Base-by-base conservation (phyloP, 768 basidiomycete species). In the Tulasnella sp. region DNA sequence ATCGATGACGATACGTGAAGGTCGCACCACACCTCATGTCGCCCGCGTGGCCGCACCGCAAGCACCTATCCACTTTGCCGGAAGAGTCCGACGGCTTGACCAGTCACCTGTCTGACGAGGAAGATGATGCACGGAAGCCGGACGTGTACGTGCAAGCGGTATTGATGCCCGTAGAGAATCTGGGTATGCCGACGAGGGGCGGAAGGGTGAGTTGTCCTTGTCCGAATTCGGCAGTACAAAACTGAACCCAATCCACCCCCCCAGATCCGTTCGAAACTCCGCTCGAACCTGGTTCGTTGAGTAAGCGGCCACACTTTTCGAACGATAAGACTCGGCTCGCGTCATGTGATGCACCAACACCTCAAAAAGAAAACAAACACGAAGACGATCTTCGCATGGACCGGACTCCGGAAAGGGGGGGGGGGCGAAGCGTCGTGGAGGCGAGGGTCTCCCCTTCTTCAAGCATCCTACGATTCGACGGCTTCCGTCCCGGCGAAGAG, bases 1-100 rank as follows among this genome's bases (percentile, higher is more conserved):
- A 42, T 75, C 74, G 74, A n/a, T 75, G 41, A 75, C 46, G 41
- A 31, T 75, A 28, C 40, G 74, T n/a, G 40, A 11, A 31, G 40
- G 74, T 9, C 54, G 54, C 54, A 54, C 7, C 24, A n/a, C n/a
- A 41, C 74, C 74, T 75, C 74, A 75, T 48, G 24, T 44, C 74
- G 1, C 41, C 74, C 40, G 46, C 46, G 28, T 42, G 41, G 40
- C 74, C 41, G 0, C 74, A 48, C n/a, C 46, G 46, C 46, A 60
- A 78, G 24, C 77, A 48, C 60, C 34, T 78, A 41, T 78, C 77
- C 31, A 78, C 77, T 20, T 54, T 78, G 20, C 77, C 60, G 31
- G 77, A 78, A 22, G 77, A 78, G 46, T 31, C 50, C 41, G 60
- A 78, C 60, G 64, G 64, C 28, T 20, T 69, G 31, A 69, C 64